phyloP scores from a whole-genome alignment of 2,329 filamentous ascomycete species.

The Aspergillus tubingensis region DNA sequence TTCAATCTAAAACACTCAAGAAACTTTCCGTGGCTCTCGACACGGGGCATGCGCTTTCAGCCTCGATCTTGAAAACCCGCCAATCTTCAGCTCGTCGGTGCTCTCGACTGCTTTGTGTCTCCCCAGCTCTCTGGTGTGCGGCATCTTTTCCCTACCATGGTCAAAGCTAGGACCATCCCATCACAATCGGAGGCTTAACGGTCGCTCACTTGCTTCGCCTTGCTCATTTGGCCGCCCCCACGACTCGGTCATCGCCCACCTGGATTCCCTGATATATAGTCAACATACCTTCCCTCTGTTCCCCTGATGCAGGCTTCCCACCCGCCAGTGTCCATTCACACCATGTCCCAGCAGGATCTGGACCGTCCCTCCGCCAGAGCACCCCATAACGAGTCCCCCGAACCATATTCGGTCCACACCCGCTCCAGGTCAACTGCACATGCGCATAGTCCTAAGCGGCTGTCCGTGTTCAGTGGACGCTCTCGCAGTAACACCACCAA shows the following conservation, averaged over 20 bases:
- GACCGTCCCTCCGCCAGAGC: conserved; percentile 36
- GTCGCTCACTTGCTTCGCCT: conserved; percentile 10
- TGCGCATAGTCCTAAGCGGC: conserved; percentile 40
- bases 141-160: conserved; percentile 17
- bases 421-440: conserved; percentile 41
- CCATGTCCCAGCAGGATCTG: conserved; percentile 21
- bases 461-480: conserved; percentile 44
- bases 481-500: conserved; percentile 52
- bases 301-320: conserved; percentile 16
- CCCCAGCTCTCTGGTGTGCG: not conserved
- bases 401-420: conserved; percentile 34
- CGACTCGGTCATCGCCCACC: not conserved
- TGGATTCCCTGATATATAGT: conserved; percentile 2
- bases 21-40: conserved; percentile 12
- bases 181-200: conserved; percentile 20
- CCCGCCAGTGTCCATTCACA: conserved; percentile 14
- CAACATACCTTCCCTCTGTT: not conserved
- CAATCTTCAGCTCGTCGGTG: conserved; percentile 2
- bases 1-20: conserved; percentile 16
- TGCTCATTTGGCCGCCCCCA: not conserved
- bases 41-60: conserved; percentile 8
- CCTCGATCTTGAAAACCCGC: not conserved
- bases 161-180: conserved; percentile 14
- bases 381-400: conserved; percentile 34
- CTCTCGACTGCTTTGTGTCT: not conserved